phyloP scores from a whole-genome alignment of 1,284 basidiomycete genomes.

The Trichosporon coremiiforme region DNA sequence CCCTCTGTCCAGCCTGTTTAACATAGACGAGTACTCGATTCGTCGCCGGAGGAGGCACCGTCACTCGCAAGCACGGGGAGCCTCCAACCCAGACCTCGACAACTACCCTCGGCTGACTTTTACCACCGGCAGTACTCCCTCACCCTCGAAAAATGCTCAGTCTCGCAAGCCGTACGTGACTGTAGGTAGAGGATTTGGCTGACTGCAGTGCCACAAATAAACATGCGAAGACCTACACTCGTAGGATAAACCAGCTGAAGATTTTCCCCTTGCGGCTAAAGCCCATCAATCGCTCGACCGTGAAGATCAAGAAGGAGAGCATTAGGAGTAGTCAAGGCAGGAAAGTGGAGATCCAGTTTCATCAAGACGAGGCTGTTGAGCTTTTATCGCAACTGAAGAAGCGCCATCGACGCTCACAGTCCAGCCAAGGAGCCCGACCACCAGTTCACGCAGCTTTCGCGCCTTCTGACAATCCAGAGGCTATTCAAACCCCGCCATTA shows the following conservation, averaged over 20 bases:
- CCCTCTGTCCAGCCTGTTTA: neutral
- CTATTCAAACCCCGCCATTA: neutral
- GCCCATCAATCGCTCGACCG: neutral
- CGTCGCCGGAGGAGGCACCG: neutral
- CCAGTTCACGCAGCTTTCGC: neutral
- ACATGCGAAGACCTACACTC: no score
- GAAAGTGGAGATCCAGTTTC: neutral
- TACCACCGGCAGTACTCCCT: neutral
- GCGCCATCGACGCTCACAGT: neutral
- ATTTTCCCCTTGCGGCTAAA: neutral
- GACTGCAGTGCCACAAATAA: constrained; percentile 2
- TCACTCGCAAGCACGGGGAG: neutral
- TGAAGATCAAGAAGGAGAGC: neutral
- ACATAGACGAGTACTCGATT: neutral
- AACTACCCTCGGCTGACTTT: neutral
- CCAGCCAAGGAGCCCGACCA: neutral
- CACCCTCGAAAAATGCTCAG: neutral
- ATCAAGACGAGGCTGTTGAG: neutral
- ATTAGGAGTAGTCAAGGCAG: no score
- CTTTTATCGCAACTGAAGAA: neutral
- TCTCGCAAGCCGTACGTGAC: neutral
- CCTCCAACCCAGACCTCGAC: neutral
- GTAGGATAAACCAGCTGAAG: neutral
- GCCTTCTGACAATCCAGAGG: neutral
- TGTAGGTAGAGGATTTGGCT: neutral